Percentiles rank a stretch among this genome's conserved stretches.
Evolutionary conservation across 2,329 filamentous ascomycete genomes (phyloP).

Genomic region (Alternaria atra): DNA sequence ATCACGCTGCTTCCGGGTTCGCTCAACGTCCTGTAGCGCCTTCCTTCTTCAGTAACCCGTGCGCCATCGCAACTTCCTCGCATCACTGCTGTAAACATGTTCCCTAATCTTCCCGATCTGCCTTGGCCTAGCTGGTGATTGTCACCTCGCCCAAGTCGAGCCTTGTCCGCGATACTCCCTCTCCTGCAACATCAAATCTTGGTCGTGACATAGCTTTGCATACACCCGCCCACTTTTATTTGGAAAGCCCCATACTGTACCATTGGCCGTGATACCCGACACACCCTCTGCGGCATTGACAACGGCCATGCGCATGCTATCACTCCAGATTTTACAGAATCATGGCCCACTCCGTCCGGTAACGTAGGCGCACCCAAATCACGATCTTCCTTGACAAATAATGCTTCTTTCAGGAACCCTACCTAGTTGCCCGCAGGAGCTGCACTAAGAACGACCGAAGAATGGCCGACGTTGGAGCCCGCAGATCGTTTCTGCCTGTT

Average conservation of each 20-base stretch:
- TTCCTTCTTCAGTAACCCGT: conserved; percentile 23
- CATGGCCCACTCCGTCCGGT: not conserved
- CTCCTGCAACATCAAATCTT: conserved; percentile 3
- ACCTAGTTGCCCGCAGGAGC: conserved; percentile 12
- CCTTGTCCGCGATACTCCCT: not conserved
- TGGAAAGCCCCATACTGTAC: not conserved
- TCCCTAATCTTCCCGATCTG: not conserved
- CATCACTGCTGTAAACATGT: conserved; percentile 4
- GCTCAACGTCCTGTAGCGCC: conserved; percentile 16
- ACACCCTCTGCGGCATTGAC: conserved; percentile 6
- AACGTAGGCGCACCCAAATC: conserved; percentile 14
- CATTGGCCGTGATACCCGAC: conserved; percentile 10
- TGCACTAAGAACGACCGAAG: conserved; percentile 38
- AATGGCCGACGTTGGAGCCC: conserved; percentile 38
- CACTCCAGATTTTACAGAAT: conserved; percentile 2
- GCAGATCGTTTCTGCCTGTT: conserved; percentile 28
- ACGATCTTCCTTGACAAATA: conserved; percentile 26
- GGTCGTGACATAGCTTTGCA: conserved; percentile 22
- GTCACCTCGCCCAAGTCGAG: not conserved
- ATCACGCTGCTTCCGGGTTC: conserved; percentile 17
- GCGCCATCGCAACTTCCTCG: conserved; percentile 2
- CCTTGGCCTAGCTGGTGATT: not conserved
- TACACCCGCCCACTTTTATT: conserved; percentile 15
- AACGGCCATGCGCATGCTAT: conserved; percentile 3
- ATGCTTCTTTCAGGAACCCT: conserved; percentile 14